phyloP scores from a whole-genome alignment of 192 early-diverging fungal species.

The Radiomyces spectabilis region DNA sequence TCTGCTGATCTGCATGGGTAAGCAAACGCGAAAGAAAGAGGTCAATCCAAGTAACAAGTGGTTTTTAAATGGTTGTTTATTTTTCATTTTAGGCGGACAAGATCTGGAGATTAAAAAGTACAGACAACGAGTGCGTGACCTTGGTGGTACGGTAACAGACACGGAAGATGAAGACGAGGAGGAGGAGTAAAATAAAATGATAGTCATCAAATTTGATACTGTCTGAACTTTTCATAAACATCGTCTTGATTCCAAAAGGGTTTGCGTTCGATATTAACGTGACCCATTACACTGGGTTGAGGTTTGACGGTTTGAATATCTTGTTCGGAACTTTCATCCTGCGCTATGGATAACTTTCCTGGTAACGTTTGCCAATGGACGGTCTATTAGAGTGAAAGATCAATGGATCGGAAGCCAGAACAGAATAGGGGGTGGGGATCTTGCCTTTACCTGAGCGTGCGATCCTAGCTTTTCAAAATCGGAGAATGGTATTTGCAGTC shows the following conservation, averaged over 20 bases:
- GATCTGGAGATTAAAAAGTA: conserved; percentile 27
- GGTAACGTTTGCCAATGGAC: conserved; percentile 26
- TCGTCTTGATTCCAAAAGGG: conserved; percentile 9
- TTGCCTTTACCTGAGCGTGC: conserved; percentile 23
- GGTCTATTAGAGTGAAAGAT: conserved; percentile 7
- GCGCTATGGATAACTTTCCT: too few relatives aligned
- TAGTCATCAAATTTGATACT: conserved; percentile 7
- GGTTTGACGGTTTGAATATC: neutral
- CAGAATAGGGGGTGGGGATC: too few relatives aligned
- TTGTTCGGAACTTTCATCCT: too few relatives aligned
- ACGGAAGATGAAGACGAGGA: conserved; percentile 31
- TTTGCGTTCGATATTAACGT: neutral
- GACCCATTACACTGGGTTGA: neutral
- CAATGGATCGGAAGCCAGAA: neutral
- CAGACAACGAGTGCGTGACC: conserved; percentile 15
- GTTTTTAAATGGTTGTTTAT: conserved; percentile 14
- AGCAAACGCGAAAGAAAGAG: conserved; percentile 5
- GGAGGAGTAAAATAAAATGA: conserved; percentile 9
- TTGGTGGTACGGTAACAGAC: conserved; percentile 27
- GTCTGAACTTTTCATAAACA: conserved; percentile 15
- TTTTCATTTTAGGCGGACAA: conserved; percentile 27
- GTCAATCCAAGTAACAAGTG: conserved; percentile 36
- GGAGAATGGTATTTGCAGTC: conserved; percentile 15
- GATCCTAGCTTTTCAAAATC: conserved; percentile 11
- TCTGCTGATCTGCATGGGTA: conserved; percentile 32